Conservation (phyloP, 148 eudicot genomes). For the Vaccinium vitisidaea region DNA sequence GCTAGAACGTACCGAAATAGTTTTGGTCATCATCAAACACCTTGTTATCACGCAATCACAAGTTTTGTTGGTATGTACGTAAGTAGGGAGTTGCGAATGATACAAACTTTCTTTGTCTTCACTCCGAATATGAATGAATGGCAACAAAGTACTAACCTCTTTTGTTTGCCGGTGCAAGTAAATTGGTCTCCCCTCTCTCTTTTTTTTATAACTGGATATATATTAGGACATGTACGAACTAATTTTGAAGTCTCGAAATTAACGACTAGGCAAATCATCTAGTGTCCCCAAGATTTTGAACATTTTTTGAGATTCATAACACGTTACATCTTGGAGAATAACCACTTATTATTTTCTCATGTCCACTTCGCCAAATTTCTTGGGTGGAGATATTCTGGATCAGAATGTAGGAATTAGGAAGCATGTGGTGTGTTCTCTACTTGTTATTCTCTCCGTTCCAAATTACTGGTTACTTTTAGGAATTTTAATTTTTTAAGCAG, state of each 20-base stretch:
- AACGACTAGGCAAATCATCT: too few species aligned
- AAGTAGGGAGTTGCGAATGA: background rate
- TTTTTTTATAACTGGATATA: background rate
- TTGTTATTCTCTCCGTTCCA: background rate
- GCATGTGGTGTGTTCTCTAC: background rate
- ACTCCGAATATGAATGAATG: background rate
- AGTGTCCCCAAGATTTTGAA: background rate
- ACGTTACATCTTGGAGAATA: too few species aligned
- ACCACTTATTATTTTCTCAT: too few species aligned
- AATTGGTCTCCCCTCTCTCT: background rate
- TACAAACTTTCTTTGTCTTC: background rate
- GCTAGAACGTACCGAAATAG: background rate
- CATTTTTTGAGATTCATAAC: background rate
- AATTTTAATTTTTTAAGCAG: too few species aligned
- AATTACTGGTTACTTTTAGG: too few species aligned
- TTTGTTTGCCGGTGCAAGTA: background rate
- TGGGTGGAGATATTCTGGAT: background rate
- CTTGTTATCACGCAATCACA: background rate
- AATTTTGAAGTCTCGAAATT: too few species aligned
- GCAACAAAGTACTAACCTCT: background rate
- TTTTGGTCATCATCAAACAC: background rate
- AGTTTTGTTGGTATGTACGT: background rate
- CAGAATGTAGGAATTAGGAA: background rate
- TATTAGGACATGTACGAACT: too few species aligned
- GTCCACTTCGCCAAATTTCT: too few species aligned